Evolutionary conservation across 345 rosid genomes (phyloP).

Genomic region (Rhizophora apiculata): DNA sequence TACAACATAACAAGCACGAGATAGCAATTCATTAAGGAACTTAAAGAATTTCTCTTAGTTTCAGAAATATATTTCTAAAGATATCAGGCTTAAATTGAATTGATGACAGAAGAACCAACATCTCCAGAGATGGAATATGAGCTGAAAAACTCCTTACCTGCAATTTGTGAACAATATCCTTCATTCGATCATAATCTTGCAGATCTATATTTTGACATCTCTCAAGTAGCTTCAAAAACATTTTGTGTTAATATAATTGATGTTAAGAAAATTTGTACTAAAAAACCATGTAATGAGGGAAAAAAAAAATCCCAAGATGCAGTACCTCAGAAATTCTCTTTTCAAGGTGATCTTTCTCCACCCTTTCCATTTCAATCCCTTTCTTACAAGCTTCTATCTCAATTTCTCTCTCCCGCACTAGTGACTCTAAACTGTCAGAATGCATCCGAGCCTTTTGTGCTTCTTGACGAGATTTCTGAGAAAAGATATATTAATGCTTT

Average conservation of each 20-base stretch:
- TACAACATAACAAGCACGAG: no score
- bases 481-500: neutral
- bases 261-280: neutral
- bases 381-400: conserved; percentile 68
- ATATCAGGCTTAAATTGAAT: no score
- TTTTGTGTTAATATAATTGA: conserved; percentile 19
- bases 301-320: conserved; percentile 10
- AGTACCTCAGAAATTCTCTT: conserved; percentile 75
- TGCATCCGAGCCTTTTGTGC: conserved; percentile 58
- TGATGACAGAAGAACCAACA: neutral
- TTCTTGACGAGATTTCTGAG: conserved; percentile 73
- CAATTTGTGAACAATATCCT: conserved; percentile 53
- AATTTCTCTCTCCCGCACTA: conserved; percentile 53
- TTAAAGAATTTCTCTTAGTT: no score
- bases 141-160: conserved; percentile 40
- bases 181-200: conserved; percentile 72
- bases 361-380: conserved; percentile 59
- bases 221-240: conserved; percentile 61
- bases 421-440: conserved; percentile 45
- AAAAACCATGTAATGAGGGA: conserved; percentile 2
- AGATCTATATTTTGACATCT: conserved; percentile 58
- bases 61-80: no score
- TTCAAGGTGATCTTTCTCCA: conserved; percentile 58
- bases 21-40: no score
- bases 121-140: neutral